Evolutionary conservation across 768 basidiomycete species (phyloP).

Genomic region (Boletus eberwhitei): DNA sequence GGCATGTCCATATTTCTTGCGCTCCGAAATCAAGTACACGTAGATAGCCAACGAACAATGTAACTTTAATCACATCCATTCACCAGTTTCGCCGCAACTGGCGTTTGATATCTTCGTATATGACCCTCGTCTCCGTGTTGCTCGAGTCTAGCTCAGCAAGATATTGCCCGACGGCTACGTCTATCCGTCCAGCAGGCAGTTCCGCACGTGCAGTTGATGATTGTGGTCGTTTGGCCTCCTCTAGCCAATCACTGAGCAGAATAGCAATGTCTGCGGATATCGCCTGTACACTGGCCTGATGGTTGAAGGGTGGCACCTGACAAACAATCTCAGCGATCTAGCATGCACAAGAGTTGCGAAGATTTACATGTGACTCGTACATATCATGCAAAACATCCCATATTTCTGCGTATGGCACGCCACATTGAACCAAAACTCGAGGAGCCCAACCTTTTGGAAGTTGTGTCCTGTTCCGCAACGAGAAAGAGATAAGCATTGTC

Average conservation of each 20-base stretch:
- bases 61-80: constrained; percentile 18
- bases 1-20: constrained; percentile 6
- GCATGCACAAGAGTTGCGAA: neutral
- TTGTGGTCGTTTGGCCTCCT: constrained; percentile 71
- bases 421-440: constrained; percentile 73
- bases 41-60: constrained; percentile 10
- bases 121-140: constrained; percentile 56
- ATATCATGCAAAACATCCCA: constrained; percentile 86
- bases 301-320: constrained; percentile 81
- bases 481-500: constrained; percentile 71
- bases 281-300: constrained; percentile 72
- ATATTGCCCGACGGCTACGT: constrained; percentile 71
- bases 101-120: constrained; percentile 70
- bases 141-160: constrained; percentile 63
- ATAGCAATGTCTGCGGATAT: constrained; percentile 81
- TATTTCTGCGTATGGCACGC: constrained; percentile 75
- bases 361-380: constrained; percentile 80
- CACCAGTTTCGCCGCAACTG: constrained; percentile 71
- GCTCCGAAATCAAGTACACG: constrained; percentile 11
- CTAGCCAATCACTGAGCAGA: constrained; percentile 77
- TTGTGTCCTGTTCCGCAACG: constrained; percentile 53
- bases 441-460: constrained; percentile 81
- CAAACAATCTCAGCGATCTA: neutral
- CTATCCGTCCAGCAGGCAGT: constrained; percentile 76
- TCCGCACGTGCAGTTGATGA: constrained; percentile 59